These are phyloP conservation scores for Adansonia digitata DNA, from an alignment of 345 rosid species.

Conservation along the genomic window DNA sequence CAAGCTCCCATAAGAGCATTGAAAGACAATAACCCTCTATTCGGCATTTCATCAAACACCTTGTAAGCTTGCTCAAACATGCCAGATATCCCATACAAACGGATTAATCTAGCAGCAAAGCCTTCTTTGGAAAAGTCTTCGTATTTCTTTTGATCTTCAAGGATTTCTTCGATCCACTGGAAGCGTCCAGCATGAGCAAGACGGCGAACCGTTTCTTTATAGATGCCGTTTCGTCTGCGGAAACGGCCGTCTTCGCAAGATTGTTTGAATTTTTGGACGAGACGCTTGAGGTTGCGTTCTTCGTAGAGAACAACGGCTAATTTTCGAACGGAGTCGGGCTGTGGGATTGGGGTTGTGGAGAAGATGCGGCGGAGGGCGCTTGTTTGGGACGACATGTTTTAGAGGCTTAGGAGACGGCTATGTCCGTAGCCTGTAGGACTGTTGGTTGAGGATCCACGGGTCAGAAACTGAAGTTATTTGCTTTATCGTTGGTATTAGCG, in stretches of 20 bases:
- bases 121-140: slow-evolving; percentile 50
- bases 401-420: background rate
- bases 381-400: slow-evolving; percentile 22
- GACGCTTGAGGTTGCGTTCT: slow-evolving; percentile 51
- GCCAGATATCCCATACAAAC: slow-evolving; percentile 45
- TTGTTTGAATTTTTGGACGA: slow-evolving; percentile 60
- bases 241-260: slow-evolving; percentile 41
- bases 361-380: slow-evolving; percentile 34
- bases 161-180: slow-evolving; percentile 31
- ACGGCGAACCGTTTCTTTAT: slow-evolving; percentile 51
- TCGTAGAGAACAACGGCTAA: slow-evolving; percentile 26
- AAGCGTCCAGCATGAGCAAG: slow-evolving; percentile 46
- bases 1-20: slow-evolving; percentile 58
- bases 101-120: slow-evolving; percentile 47
- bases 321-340: slow-evolving; percentile 1
- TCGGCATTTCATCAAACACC: slow-evolving; percentile 77
- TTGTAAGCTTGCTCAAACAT: slow-evolving; percentile 63
- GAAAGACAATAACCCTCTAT: slow-evolving; percentile 45
- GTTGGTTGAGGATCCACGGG: background rate
- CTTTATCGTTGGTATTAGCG: background rate
- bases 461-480: background rate
- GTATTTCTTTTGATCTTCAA: slow-evolving; percentile 61
- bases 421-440: background rate
- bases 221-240: slow-evolving; percentile 45
- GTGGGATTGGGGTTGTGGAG: slow-evolving; percentile 18